Conservation (phyloP, 1,284 basidiomycete genomes). For the Ceratorhiza oryzae-sativae region DNA sequence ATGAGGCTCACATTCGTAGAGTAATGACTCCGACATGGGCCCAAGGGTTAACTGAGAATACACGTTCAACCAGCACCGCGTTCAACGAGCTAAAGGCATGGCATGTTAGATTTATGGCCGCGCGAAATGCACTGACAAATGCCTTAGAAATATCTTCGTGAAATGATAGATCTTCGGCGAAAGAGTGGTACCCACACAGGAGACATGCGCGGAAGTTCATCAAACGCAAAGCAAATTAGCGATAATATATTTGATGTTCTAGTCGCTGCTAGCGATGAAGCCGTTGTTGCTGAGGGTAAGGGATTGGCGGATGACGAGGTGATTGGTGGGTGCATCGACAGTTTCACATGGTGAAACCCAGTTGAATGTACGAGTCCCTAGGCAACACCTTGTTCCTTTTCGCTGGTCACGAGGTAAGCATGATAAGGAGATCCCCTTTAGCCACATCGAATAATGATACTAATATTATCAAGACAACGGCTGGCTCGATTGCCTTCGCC, state of each 20-base stretch:
- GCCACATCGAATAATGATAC: not conserved
- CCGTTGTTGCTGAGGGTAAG: not conserved
- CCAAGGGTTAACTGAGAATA: conserved; percentile 1
- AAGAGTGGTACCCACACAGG: not conserved
- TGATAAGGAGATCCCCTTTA: not conserved
- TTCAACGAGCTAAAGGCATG: conserved; percentile 1
- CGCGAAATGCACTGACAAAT: not conserved
- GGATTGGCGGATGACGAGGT: not conserved
- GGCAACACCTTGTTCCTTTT: conserved; percentile 15
- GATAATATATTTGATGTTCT: conserved; percentile 3
- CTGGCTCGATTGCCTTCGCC: conserved; percentile 19
- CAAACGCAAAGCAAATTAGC: not conserved
- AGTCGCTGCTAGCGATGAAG: conserved; percentile 8
- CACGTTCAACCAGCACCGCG: not conserved
- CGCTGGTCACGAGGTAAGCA: conserved; percentile 29
- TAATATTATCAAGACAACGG: conserved; percentile 19
- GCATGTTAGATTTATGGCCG: not conserved
- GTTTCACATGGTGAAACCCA: too few species aligned
- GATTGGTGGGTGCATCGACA: not conserved
- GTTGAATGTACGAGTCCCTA: not conserved
- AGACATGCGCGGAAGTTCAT: not conserved
- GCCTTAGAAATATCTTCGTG: conserved; percentile 5
- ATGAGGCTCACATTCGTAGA: not conserved
- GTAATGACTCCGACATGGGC: conserved; percentile 10
- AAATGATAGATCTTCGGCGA: not conserved